A percentile compares a stretch with the other conserved stretches of the same genome.
These are phyloP conservation scores for Pseudofabraea citricarpa DNA, from an alignment of 2,329 filamentous ascomycete genomes.

Conservation along the genomic window DNA sequence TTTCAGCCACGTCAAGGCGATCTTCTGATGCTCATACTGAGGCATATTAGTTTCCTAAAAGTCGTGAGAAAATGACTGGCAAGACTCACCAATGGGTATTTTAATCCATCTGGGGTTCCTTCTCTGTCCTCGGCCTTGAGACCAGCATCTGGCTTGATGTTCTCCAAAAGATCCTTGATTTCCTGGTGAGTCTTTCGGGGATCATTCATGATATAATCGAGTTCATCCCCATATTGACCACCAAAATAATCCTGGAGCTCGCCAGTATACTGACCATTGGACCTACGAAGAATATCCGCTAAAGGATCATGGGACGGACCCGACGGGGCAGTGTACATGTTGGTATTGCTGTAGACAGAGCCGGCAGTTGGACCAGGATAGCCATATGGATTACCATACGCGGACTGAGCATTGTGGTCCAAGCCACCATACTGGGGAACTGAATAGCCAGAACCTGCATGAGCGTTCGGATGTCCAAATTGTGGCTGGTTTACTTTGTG, in stretches of 20 bases:
- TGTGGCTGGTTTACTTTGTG: no score
- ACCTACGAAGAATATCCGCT: constrained; percentile 36
- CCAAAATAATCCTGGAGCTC: constrained; percentile 31
- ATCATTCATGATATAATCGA: constrained; percentile 31
- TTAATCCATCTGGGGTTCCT: constrained; percentile 65
- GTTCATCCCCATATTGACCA: constrained; percentile 16
- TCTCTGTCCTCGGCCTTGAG: constrained; percentile 57
- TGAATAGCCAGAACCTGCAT: no score
- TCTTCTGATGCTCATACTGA: constrained; percentile 72
- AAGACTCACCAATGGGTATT: constrained; percentile 45
- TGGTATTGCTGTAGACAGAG: no score
- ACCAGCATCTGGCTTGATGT: constrained; percentile 69
- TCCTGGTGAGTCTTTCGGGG: constrained; percentile 55
- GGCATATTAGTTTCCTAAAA: constrained; percentile 9
- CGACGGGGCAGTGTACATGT: no score
- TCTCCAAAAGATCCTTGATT: constrained; percentile 64
- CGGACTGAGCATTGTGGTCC: no score
- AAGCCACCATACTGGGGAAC: no score
- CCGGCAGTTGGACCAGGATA: no score
- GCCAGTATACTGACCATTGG: constrained; percentile 31
- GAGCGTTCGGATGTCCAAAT: no score
- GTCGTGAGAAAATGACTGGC: neutral
- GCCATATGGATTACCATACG: no score
- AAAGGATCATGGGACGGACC: no score
- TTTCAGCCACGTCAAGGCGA: constrained; percentile 73